Conservation (phyloP, 2,329 filamentous ascomycete species). For the Aspergillus flavus region DNA sequence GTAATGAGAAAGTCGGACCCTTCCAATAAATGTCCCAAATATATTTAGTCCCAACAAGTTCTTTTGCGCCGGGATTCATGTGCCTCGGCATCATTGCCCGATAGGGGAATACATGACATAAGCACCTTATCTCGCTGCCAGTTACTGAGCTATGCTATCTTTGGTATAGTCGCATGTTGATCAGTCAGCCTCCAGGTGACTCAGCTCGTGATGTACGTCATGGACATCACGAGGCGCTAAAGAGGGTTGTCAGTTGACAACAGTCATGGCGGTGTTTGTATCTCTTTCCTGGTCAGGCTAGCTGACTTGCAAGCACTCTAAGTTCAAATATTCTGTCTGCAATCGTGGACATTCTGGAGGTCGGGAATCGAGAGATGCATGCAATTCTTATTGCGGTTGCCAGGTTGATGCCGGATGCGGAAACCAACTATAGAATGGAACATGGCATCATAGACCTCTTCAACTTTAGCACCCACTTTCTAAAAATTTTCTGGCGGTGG, state of each 20-base stretch:
- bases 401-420: slow-evolving; percentile 32
- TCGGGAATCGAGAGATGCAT: not conserved
- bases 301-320: not conserved
- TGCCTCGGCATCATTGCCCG: slow-evolving; percentile 20
- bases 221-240: slow-evolving; percentile 4
- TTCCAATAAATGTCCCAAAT: not conserved
- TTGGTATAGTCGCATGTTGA: not conserved
- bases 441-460: slow-evolving; percentile 17
- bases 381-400: slow-evolving; percentile 24
- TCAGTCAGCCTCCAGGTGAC: slow-evolving; percentile 3
- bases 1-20: not conserved
- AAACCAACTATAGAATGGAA: slow-evolving; percentile 12
- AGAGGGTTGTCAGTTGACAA: slow-evolving; percentile 2
- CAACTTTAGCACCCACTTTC: slow-evolving; percentile 1
- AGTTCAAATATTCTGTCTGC: not conserved
- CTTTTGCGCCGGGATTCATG: not conserved
- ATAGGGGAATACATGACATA: slow-evolving; percentile 13
- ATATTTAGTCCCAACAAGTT: not conserved
- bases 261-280: not conserved
- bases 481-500: not conserved
- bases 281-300: not conserved
- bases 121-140: slow-evolving; percentile 10
- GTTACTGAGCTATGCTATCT: not conserved
- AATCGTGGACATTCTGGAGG: slow-evolving; percentile 6
- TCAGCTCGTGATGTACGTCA: slow-evolving; percentile 6